Evolutionary conservation across 2,329 filamentous ascomycete species (phyloP).

Genomic region (Neocucurbitaria cava): DNA sequence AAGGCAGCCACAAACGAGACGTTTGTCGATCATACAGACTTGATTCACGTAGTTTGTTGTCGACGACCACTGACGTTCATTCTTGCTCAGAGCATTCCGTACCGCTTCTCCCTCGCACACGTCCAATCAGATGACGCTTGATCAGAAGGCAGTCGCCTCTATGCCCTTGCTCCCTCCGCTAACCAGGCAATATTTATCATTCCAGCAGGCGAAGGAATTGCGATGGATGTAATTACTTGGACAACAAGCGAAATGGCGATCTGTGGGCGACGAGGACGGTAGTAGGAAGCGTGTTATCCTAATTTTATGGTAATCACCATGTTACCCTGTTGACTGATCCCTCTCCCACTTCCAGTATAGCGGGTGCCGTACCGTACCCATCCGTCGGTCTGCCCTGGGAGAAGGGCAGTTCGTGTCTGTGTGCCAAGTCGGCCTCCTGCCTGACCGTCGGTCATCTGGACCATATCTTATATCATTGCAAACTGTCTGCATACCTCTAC

Average conservation of each 20-base stretch:
- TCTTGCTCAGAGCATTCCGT: conserved; percentile 46
- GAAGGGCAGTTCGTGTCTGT: conserved; percentile 30
- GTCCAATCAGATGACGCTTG: conserved; percentile 45
- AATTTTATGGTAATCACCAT: conserved; percentile 40
- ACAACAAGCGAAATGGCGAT: conserved; percentile 40
- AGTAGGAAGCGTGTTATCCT: conserved; percentile 42
- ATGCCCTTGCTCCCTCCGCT: conserved; percentile 49
- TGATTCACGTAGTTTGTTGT: conserved; percentile 41
- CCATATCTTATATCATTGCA: conserved; percentile 43
- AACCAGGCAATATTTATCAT: conserved; percentile 46
- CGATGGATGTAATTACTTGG: conserved; percentile 39
- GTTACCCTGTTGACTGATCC: conserved; percentile 39
- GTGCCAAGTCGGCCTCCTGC: conserved; percentile 35
- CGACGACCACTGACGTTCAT: conserved; percentile 47
- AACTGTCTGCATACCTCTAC: conserved; percentile 28
- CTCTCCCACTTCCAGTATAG: conserved; percentile 33
- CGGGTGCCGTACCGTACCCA: conserved; percentile 38
- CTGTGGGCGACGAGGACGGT: conserved; percentile 21
- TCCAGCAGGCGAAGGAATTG: conserved; percentile 34
- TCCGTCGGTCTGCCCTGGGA: conserved; percentile 30
- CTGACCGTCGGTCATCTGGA: conserved; percentile 25
- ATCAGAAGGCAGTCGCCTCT: conserved; percentile 37
- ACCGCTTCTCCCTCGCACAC: conserved; percentile 44
- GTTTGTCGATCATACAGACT: conserved; percentile 40
- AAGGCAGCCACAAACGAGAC: conserved; percentile 42